Evolutionary conservation across 768 basidiomycete genomes (phyloP).

Genomic region (Lactarius sp.): DNA sequence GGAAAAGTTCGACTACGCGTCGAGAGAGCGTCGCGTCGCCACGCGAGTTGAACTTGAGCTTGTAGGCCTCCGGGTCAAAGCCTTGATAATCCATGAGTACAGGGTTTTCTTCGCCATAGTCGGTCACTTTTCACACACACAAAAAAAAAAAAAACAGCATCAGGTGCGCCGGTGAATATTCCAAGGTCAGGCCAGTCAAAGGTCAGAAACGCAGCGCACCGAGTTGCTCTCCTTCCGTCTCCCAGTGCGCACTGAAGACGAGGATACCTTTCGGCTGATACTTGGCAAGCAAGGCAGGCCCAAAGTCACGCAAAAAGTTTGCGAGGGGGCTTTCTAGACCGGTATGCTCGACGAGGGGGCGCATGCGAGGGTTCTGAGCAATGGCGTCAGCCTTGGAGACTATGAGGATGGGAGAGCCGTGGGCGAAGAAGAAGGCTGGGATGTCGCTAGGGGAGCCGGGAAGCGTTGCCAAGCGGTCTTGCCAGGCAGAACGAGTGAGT

Average conservation of each 20-base stretch:
- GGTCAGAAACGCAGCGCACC: slow-evolving; percentile 38
- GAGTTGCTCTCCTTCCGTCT: slow-evolving; percentile 52
- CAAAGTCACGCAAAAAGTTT: slow-evolving; percentile 60
- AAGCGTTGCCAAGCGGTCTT: slow-evolving; percentile 47
- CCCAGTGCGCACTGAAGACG: slow-evolving; percentile 83
- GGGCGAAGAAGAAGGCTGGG: slow-evolving; percentile 72
- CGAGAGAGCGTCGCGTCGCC: slow-evolving; percentile 56
- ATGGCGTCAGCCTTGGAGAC: slow-evolving; percentile 29
- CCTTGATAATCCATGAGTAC: slow-evolving; percentile 72
- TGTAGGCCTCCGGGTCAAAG: slow-evolving; percentile 54
- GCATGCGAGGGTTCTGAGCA: slow-evolving; percentile 2
- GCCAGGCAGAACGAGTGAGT: slow-evolving; percentile 44
- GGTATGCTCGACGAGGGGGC: slow-evolving; percentile 24
- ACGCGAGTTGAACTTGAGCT: slow-evolving; percentile 60
- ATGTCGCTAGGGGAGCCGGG: slow-evolving; percentile 56
- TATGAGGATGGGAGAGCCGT: slow-evolving; percentile 56
- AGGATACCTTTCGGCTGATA: slow-evolving; percentile 76
- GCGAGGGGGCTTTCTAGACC: slow-evolving; percentile 54
- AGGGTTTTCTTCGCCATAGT: slow-evolving; percentile 74
- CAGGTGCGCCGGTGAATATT: not conserved
- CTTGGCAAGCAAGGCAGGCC: slow-evolving; percentile 56
- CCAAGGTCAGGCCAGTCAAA: not conserved
- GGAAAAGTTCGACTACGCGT: slow-evolving; percentile 56
- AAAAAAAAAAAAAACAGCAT: not conserved
- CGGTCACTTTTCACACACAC: slow-evolving; percentile 54